A percentile compares a stretch with the other conserved stretches of the same genome.
Evolutionary conservation across 179 eudicot species (phyloP).

Genomic region (Corrigiola litoralis): DNA sequence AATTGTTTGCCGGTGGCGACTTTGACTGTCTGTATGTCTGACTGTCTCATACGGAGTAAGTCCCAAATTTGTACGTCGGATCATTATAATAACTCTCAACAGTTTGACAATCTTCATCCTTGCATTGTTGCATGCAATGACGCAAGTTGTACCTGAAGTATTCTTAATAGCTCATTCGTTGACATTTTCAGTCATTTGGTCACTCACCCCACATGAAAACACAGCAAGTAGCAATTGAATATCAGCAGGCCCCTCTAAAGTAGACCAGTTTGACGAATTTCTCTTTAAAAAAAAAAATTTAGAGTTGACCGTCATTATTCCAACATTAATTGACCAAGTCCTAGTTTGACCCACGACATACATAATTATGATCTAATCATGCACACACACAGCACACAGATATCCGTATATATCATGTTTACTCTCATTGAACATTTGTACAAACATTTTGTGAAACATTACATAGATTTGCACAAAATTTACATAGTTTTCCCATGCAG

Average conservation of each 20-base stretch:
- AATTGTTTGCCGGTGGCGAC: not conserved
- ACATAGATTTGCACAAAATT: not conserved
- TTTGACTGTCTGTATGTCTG: no score
- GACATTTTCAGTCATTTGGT: conserved; percentile 4
- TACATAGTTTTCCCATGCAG: not conserved
- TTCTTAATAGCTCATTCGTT: not conserved
- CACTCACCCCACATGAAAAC: no score
- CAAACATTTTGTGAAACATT: not conserved
- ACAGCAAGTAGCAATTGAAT: no score
- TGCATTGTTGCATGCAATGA: not conserved
- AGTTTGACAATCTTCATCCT: conserved; percentile 2
- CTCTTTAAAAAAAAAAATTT: not conserved
- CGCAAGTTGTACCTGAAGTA: not conserved
- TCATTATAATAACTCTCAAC: not conserved
- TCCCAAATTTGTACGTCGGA: not conserved
- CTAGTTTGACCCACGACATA: not conserved
- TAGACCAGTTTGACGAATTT: not conserved
- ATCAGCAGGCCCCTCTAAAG: no score
- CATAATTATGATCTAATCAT: not conserved
- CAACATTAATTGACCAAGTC: not conserved
- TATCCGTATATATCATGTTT: not conserved
- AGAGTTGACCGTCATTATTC: not conserved
- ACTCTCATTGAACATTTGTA: not conserved
- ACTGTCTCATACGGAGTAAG: not conserved
- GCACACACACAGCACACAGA: no score